Evolutionary conservation across 1,139 yeast genomes (phyloP), one percentile per base, ranked within the genome.

Genomic region (Yamadazyma jaroonii): DNA sequence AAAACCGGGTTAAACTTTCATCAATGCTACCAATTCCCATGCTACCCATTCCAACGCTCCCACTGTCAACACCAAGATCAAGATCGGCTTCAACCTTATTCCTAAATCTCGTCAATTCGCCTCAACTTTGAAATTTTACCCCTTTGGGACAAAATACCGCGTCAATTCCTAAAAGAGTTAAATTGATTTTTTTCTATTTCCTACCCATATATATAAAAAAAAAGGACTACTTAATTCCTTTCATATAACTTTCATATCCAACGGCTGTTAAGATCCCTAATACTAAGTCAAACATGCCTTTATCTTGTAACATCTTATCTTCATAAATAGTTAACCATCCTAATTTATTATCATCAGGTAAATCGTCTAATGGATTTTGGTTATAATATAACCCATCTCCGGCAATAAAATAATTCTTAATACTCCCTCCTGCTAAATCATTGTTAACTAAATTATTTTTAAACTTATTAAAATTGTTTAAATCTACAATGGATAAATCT

Each of bases 251-350:
- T 32, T 76, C 79, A 48, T 71, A 67, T 0, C 82, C 83, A 2
- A 66, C 67, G 2, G 82, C 81, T 40, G 79, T 61, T 0, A 79
- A 73, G 50, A 75, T 51, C 0, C 82, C 83, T 20, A 80, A 45
- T 1, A 72, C 75, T 36, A 71, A 48, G 45, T 79, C 82, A 68
- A 80, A 79, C 63, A 71, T 67, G 0, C 81, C 81, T 25, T 57
- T 55, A 6, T 56, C 54, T 13, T 48, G 46, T 33, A 62, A 57
- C 10, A 61, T 34, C 2, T 43, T 41, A 38, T 76, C 77, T 31
- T 79, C 83, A 47, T 74, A 79, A 2, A 80, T 62, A 0, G 85
- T 78, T 4, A 80, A 53, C 86, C 86, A 80, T 0, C 86, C 85
- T 27, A 79, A 46, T 47, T 78, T 80, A 38, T 64, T 70, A 32